Evolutionary conservation across 768 basidiomycete species (phyloP).

Genomic region (Auricularia cornea): DNA sequence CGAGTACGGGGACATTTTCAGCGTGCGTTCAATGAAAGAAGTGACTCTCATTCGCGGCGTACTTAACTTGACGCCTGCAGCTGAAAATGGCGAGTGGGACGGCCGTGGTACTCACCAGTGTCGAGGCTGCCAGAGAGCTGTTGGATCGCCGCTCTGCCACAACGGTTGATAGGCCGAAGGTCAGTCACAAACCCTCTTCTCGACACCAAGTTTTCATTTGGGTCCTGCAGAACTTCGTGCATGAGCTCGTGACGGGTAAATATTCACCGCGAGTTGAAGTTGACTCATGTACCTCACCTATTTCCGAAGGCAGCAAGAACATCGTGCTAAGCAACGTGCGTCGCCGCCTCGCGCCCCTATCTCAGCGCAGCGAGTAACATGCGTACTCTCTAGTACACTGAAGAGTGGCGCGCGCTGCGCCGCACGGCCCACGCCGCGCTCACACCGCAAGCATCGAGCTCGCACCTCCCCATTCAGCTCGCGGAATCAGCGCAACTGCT

Average conservation of each 20-base stretch:
- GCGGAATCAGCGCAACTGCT: slow-evolving; percentile 24
- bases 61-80: slow-evolving; percentile 5
- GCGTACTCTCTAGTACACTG: neutral
- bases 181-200: too few species aligned
- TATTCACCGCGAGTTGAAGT: too few species aligned
- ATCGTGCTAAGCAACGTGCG: slow-evolving; percentile 9
- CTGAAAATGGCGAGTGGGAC: slow-evolving; percentile 17
- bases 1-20: slow-evolving; percentile 21
- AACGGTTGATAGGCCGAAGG: slow-evolving; percentile 18
- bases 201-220: too few species aligned
- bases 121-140: slow-evolving; percentile 17
- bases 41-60: too few species aligned
- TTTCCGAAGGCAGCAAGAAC: slow-evolving; percentile 3
- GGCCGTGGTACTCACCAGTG: slow-evolving; percentile 17
- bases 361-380: too few species aligned
- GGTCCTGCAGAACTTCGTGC: slow-evolving; percentile 13
- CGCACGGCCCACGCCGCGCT: slow-evolving; percentile 10
- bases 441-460: slow-evolving; percentile 12
- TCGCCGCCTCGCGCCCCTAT: too few species aligned
- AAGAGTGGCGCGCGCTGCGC: slow-evolving; percentile 10
- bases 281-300: too few species aligned
- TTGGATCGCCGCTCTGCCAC: slow-evolving; percentile 19
- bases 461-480: slow-evolving; percentile 18
- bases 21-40: slow-evolving; percentile 10
- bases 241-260: slow-evolving; percentile 11